Base-by-base conservation (phyloP, 352 stramenopile genomes). In the Globisporangium parvum region DNA sequence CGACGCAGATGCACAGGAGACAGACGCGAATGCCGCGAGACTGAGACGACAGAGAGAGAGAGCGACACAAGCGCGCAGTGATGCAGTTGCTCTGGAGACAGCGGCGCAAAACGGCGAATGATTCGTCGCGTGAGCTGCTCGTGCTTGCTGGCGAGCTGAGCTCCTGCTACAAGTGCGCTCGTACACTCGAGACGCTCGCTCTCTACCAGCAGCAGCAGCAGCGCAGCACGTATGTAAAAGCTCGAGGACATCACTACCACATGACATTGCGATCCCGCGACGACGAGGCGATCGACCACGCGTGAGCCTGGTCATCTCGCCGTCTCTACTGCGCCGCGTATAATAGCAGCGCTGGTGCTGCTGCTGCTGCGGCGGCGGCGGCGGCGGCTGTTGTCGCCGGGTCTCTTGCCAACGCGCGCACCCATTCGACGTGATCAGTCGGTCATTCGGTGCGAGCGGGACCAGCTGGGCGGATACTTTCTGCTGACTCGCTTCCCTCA, bases 91-190 rank as follows among this genome's bases (percentile, higher is more conserved):
- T 47, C 20, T 48, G 28, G 26, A 52, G 23, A 33, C 21, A 42
- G 55, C 47, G 33, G 28, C 55, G 55, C 55, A 60, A 60, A 60
- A 60, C 55, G 55, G 53, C 47, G 47, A 60, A 60, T 60, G 55
- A 49, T 42, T 51, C 26, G n/a, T 41, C 24, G 40, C 18, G 24
- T 18, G 39, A 44, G 41, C 45, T 50, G 45, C 14, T 31, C 18
- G 11, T 28, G n/a, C n/a, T n/a, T n/a, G n/a, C n/a, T n/a, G 11
- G 28, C 47, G 47, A 53, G 47, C 3, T 28, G 47, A 20, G 10
- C 45, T 23, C 21, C 31, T 37, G 10, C 26, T 24, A 31, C 31
- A 12, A 5, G 31, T 37, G 10, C 31, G 10, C 31, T 37, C 31
- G 31, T 37, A 37, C 31, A 37, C 31, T 37, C 6, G 31, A 37